These are phyloP conservation scores for Phycomyces blakesleeanus DNA, from an alignment of 192 early-diverging fungal genomes.

Conservation along the genomic window DNA sequence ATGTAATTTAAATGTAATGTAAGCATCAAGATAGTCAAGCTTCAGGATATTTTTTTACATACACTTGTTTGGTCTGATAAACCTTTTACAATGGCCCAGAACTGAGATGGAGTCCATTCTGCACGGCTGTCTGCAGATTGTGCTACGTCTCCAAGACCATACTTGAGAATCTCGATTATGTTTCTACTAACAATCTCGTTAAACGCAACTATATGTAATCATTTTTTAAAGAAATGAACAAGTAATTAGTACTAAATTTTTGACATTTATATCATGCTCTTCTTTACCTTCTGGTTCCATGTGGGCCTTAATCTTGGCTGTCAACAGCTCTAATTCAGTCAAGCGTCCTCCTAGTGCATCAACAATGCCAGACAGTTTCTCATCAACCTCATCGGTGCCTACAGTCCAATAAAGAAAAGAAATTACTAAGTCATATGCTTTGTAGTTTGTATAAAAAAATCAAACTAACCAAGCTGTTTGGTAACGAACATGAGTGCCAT, in stretches of 20 bases:
- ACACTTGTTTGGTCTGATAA: slow-evolving; percentile 57
- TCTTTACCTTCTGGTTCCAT: slow-evolving; percentile 50
- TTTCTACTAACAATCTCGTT: slow-evolving; percentile 78
- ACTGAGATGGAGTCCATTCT: slow-evolving; percentile 85
- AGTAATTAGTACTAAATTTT: background rate
- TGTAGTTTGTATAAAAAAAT: background rate
- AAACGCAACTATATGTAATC: slow-evolving; percentile 61
- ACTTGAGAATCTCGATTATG: slow-evolving; percentile 85
- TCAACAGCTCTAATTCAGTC: slow-evolving; percentile 84
- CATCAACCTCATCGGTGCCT: slow-evolving; percentile 19
- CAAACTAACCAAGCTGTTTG: slow-evolving; percentile 38
- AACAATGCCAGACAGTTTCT: slow-evolving; percentile 48
- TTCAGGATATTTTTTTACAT: slow-evolving; percentile 24
- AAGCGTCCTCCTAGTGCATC: slow-evolving; percentile 82
- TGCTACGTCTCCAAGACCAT: slow-evolving; percentile 69
- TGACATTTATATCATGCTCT: too few species aligned
- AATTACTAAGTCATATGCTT: background rate
- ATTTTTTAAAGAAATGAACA: background rate
- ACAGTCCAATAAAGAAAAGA: background rate
- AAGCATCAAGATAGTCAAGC: background rate
- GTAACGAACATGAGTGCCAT: slow-evolving; percentile 58
- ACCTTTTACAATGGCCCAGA: slow-evolving; percentile 80
- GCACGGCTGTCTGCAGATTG: slow-evolving; percentile 33
- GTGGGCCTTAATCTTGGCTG: slow-evolving; percentile 84
- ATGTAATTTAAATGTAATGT: slow-evolving; percentile 1